These are phyloP conservation scores for Torulaspora quercuum DNA, from an alignment of 805 yeast species.

Conservation along the genomic window DNA sequence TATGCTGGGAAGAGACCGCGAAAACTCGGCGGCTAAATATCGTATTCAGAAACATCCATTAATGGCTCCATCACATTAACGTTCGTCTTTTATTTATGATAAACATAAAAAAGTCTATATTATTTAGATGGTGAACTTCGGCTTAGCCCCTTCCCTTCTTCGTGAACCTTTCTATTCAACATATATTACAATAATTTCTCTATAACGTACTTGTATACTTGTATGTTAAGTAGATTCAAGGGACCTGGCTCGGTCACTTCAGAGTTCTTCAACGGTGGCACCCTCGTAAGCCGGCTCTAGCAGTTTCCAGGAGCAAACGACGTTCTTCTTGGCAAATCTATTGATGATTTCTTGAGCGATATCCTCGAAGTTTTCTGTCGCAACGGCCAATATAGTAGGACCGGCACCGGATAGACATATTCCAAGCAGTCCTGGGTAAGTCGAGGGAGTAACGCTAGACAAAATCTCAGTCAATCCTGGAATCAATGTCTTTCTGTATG, in stretches of 20 bases:
- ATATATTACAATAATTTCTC: too few species aligned
- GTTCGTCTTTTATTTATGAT: too few species aligned
- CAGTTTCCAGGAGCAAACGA: conserved; percentile 77
- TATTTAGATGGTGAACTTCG: too few species aligned
- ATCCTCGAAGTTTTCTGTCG: conserved; percentile 79
- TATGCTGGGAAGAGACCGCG: too few species aligned
- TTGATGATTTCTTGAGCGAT: conserved; percentile 74
- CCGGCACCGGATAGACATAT: conserved; percentile 98
- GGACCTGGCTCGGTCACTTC: conserved; percentile 1
- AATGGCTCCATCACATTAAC: too few species aligned
- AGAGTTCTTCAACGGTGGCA: conserved; percentile 48
- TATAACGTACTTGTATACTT: too few species aligned
- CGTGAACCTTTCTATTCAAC: too few species aligned
- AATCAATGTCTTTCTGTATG: conserved; percentile 86
- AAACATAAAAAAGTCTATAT: too few species aligned
- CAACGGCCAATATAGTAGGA: conserved; percentile 91
- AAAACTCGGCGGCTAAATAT: too few species aligned
- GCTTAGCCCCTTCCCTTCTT: too few species aligned
- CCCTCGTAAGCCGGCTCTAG: conserved; percentile 88
- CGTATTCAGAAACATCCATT: too few species aligned
- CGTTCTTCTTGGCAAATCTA: conserved; percentile 62
- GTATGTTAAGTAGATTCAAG: too few species aligned
- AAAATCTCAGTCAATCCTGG: conserved; percentile 88
- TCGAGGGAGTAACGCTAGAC: conserved; percentile 70
- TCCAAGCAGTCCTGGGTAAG: conserved; percentile 84